phyloP scores from a whole-genome alignment of 2,329 filamentous ascomycete genomes.

The Ustilaginoidea virens region DNA sequence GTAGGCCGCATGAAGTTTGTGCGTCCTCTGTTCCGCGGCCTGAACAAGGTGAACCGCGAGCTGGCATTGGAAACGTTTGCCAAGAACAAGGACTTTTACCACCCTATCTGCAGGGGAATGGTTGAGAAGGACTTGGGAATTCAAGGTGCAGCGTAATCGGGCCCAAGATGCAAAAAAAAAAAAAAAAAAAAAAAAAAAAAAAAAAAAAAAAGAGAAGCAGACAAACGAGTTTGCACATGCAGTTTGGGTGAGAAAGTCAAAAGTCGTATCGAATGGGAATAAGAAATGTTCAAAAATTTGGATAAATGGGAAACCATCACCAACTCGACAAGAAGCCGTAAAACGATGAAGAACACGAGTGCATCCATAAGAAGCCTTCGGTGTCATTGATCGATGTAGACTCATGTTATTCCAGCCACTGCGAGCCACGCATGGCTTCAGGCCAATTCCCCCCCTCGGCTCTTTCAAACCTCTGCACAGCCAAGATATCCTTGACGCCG shows the following conservation, averaged over 20 bases:
- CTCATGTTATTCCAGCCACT: slow-evolving; percentile 28
- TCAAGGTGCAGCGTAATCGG: slow-evolving; percentile 7
- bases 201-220: no score
- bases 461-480: slow-evolving; percentile 28
- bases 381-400: slow-evolving; percentile 1
- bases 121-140: slow-evolving; percentile 66
- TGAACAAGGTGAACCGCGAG: slow-evolving; percentile 59
- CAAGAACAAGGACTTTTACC: slow-evolving; percentile 83
- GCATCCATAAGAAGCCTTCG: no score
- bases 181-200: no score
- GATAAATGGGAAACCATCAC: no score
- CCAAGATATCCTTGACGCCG: slow-evolving; percentile 34
- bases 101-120: slow-evolving; percentile 79
- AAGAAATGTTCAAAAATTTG: no score
- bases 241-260: no score
- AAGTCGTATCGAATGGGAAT: no score
- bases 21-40: slow-evolving; percentile 61
- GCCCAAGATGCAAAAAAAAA: no score
- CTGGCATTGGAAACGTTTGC: slow-evolving; percentile 72
- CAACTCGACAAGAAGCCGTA: no score
- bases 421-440: slow-evolving; percentile 22
- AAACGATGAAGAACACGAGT: no score
- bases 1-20: slow-evolving; percentile 98
- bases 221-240: no score
- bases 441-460: slow-evolving; percentile 30